Base-by-base conservation (phyloP, 2,329 filamentous ascomycete genomes). In the Madurella mycetomatis region DNA sequence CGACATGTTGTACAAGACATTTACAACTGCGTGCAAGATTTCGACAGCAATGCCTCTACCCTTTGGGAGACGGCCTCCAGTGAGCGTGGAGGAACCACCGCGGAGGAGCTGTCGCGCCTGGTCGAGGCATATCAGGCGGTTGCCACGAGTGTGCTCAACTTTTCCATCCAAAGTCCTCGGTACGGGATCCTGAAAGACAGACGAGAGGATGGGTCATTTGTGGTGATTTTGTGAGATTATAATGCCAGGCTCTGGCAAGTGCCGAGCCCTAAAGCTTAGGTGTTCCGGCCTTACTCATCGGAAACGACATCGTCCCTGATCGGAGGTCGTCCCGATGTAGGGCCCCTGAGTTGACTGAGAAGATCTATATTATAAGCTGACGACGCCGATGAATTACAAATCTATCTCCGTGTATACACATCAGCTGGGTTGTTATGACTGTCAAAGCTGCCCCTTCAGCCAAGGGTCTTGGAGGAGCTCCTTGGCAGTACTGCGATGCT, bases 131-230 rank as follows among this genome's bases (percentile, higher is more conserved):
- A 60, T 17, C 57, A 60, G n/a, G 44, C 54, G 1, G 45, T 62
- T 31, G 50, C 52, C 5, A 60, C 60, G 13, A 49, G 43, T 1
- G 49, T 49, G 4, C 48, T 62, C 17, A 41, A 55, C 40, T 62
- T 61, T 42, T 61, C 59, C 11, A 42, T 59, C 15, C n/a, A 56
- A 5, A 61, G 57, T 37, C 59, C 57, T 0, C 55, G 60, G 15
- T 62, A 62, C 31, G 59, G 57, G 9, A 17, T 61, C 4, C 31
- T 52, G 19, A 47, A 53, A 19, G 41, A 57, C 19, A 44, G 37
- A 34, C 53, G 53, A 47, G 49, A 58, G 2, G 60, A 61, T 37
- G 59, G 57, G 1, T 62, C 59, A 9, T 60, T 61, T 42, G n/a
- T 34, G 13, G 53, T 62, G 8, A 19, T 18, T 15, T 39, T 37